phyloP scores from a whole-genome alignment of 306 rosid species.

The Quercus suber region DNA sequence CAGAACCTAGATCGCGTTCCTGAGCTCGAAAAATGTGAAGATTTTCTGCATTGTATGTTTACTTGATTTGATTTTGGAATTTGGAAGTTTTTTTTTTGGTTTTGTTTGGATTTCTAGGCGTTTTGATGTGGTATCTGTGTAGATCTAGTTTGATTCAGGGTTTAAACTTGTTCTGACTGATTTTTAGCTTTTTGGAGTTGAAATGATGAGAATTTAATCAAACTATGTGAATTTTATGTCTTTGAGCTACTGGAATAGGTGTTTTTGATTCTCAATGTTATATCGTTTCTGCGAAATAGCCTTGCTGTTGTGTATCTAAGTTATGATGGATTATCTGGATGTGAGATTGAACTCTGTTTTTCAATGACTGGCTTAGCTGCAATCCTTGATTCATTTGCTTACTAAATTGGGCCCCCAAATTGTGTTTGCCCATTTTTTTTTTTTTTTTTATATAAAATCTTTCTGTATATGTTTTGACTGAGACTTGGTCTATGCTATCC shows the following conservation, averaged over 20 bases:
- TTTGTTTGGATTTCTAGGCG: not conserved
- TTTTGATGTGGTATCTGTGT: not conserved
- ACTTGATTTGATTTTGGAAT: not conserved
- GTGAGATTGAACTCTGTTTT: not conserved
- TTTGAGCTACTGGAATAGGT: not conserved
- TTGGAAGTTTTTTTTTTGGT: not conserved
- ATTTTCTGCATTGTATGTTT: conserved; percentile 1
- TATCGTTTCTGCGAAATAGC: not conserved
- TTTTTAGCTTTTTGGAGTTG: not conserved
- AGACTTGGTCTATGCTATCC: not conserved
- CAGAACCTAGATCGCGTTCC: conserved; percentile 14
- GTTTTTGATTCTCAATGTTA: not conserved
- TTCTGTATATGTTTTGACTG: not conserved
- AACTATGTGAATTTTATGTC: not conserved
- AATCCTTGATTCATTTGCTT: not conserved
- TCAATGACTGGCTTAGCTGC: not conserved
- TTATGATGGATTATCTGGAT: not conserved
- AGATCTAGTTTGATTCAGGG: conserved; percentile 19
- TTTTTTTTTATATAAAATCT: not conserved
- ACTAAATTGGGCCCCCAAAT: conserved; percentile 4
- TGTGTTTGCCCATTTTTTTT: not conserved
- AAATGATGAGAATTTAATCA: not conserved
- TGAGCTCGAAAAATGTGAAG: not conserved
- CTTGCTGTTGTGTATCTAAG: no score
- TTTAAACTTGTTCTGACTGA: not conserved